Percentiles rank a stretch among this genome's conserved stretches.
These are phyloP conservation scores for Ophiostoma fasciatum DNA, from an alignment of 2,329 filamentous ascomycete genomes.

Conservation along the genomic window DNA sequence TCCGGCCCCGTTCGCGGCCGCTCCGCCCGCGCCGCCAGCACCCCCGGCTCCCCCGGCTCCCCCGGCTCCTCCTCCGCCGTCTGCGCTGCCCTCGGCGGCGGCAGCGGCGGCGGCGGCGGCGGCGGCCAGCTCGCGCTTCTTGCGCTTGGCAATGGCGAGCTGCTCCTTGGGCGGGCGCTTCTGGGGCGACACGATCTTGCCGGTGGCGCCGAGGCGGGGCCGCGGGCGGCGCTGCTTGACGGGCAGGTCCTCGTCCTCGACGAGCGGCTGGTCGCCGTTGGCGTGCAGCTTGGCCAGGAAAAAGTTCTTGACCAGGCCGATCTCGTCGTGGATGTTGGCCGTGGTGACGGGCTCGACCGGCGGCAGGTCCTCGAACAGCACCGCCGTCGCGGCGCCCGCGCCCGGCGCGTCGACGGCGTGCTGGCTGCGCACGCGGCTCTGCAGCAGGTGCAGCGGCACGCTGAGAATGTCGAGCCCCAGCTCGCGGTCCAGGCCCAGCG, in stretches of 20 bases:
- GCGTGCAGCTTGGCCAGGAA: constrained; percentile 80
- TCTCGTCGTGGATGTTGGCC: constrained; percentile 63
- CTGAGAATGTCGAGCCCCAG: constrained; percentile 77
- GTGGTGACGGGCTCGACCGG: constrained; percentile 64
- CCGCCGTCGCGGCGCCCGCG: constrained; percentile 40
- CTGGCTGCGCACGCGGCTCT: constrained; percentile 75
- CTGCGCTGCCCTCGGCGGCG: too few species aligned
- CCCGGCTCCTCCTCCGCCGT: constrained; percentile 21
- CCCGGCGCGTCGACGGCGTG: constrained; percentile 61
- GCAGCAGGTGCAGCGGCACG: constrained; percentile 85
- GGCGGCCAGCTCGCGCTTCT: constrained; percentile 46
- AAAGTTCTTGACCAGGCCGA: constrained; percentile 81
- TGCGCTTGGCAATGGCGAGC: constrained; percentile 73
- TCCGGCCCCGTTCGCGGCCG: background rate
- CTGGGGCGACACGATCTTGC: constrained; percentile 74
- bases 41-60: constrained; percentile 7
- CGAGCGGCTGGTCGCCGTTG: constrained; percentile 64
- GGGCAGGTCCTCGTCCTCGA: constrained; percentile 91
- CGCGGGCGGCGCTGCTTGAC: constrained; percentile 71
- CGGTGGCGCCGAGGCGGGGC: constrained; percentile 53
- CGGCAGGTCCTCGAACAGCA: constrained; percentile 53
- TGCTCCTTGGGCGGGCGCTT: constrained; percentile 74
- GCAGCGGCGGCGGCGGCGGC: constrained; percentile 19
- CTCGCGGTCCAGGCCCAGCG: constrained; percentile 81
- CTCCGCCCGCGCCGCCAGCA: background rate